A percentile compares a stretch with the other conserved stretches of the same genome.
Evolutionary conservation across 2,329 filamentous ascomycete species (phyloP).

Genomic region (Rhynchosporium secalis): DNA sequence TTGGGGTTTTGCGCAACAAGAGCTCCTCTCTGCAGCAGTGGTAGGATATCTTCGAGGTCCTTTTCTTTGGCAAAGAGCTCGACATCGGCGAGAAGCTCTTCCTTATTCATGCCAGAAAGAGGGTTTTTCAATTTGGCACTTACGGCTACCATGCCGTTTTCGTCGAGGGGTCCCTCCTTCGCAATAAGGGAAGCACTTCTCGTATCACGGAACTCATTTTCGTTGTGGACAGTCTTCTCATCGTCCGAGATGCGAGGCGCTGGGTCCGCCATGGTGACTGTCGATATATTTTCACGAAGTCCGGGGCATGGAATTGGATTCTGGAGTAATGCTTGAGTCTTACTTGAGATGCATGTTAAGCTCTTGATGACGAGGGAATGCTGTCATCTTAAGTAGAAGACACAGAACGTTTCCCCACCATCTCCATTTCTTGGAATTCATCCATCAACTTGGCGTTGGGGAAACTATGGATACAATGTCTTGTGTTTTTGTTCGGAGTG

Average conservation of each 20-base stretch:
- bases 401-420: neutral
- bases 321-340: neutral
- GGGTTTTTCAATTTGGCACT: constrained; percentile 46
- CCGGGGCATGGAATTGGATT: neutral
- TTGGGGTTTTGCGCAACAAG: constrained; percentile 71
- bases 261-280: neutral
- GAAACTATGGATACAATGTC: constrained; percentile 7
- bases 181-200: constrained; percentile 1
- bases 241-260: constrained; percentile 8
- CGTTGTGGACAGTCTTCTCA: constrained; percentile 13
- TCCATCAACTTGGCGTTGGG: constrained; percentile 9
- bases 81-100: constrained; percentile 53
- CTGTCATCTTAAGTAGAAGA: constrained; percentile 1
- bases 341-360: neutral
- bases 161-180: constrained; percentile 7
- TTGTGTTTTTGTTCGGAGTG: neutral
- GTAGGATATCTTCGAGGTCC: constrained; percentile 55
- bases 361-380: neutral
- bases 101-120: constrained; percentile 54
- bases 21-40: constrained; percentile 66
- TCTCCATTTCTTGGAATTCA: constrained; percentile 2
- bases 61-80: constrained; percentile 62
- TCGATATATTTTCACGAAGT: neutral
- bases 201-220: neutral
- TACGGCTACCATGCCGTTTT: constrained; percentile 10